Conservation (phyloP, 345 rosid species). For the Schrenkiella parvula region DNA sequence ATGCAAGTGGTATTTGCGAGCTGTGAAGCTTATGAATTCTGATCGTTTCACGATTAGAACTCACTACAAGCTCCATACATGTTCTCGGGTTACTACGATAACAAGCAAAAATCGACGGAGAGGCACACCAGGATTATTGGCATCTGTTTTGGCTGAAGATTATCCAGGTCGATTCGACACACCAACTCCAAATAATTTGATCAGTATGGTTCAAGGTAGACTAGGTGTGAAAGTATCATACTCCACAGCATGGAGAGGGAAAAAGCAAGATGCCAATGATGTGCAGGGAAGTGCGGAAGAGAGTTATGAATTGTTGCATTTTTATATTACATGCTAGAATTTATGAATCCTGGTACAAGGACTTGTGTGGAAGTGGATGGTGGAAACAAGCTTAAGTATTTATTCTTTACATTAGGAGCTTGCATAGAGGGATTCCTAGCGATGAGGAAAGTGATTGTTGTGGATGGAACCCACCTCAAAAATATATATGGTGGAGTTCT, state of each 20-base stretch:
- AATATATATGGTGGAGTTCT: background rate
- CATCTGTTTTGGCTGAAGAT: background rate
- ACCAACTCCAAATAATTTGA: background rate
- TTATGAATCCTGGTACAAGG: background rate
- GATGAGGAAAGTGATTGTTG: background rate
- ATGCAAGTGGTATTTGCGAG: background rate
- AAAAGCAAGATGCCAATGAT: background rate
- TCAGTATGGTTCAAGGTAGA: background rate
- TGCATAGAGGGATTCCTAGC: background rate
- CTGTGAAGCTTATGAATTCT: background rate
- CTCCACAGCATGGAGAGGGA: background rate
- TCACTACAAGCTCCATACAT: background rate
- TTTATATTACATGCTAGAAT: background rate
- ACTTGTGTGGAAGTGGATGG: background rate
- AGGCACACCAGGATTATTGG: background rate
- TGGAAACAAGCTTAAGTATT: background rate
- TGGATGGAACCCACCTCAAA: background rate
- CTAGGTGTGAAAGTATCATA: background rate
- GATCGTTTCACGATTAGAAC: background rate
- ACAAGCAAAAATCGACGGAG: background rate
- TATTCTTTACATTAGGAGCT: background rate
- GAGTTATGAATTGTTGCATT: background rate
- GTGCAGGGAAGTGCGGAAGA: background rate
- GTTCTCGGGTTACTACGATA: background rate
- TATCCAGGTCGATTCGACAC: background rate